Evolutionary conservation across 108 stramenopile genomes (phyloP).

Genomic region (Nannochloropsis salina): DNA sequence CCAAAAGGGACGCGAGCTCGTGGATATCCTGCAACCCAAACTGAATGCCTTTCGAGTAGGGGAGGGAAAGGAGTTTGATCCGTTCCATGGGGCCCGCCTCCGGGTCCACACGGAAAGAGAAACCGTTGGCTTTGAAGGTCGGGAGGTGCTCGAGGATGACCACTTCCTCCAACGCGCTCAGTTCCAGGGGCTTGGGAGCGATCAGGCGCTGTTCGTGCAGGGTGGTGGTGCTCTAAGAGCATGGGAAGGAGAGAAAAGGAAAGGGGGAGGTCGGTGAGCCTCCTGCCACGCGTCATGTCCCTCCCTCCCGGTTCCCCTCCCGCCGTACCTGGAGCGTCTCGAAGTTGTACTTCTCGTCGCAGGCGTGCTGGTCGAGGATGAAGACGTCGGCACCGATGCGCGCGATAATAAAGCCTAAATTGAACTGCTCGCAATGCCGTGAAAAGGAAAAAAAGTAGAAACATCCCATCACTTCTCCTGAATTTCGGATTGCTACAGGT

Average conservation of each 20-base stretch:
- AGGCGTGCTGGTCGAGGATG: slow-evolving; percentile 91
- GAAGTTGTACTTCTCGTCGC: slow-evolving; percentile 61
- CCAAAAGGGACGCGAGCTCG: slow-evolving; percentile 77
- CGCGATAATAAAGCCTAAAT: slow-evolving; percentile 87
- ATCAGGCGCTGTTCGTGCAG: slow-evolving; percentile 35
- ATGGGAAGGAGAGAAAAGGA: neutral
- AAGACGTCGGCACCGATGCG: slow-evolving; percentile 70
- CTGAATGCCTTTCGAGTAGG: slow-evolving; percentile 84
- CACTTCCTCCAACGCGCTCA: slow-evolving; percentile 74
- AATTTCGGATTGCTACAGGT: no score
- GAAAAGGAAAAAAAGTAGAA: neutral
- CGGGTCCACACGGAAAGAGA: slow-evolving; percentile 68
- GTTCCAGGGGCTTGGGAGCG: slow-evolving; percentile 58
- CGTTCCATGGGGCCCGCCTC: slow-evolving; percentile 69
- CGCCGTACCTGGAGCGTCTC: slow-evolving; percentile 45
- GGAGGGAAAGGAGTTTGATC: slow-evolving; percentile 72
- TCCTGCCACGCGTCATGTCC: neutral
- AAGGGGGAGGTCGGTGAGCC: neutral
- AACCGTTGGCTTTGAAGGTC: slow-evolving; percentile 83
- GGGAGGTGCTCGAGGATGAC: slow-evolving; percentile 78
- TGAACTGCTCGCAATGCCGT: slow-evolving; percentile 66
- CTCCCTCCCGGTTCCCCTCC: neutral
- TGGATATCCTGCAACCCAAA: slow-evolving; percentile 86
- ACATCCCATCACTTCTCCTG: no score
- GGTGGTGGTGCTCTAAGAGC: slow-evolving; percentile 2